Evolutionary conservation across 768 basidiomycete species (phyloP), one percentile per base, ranked within the genome.

Genomic region (Xerocomus spinulosus): DNA sequence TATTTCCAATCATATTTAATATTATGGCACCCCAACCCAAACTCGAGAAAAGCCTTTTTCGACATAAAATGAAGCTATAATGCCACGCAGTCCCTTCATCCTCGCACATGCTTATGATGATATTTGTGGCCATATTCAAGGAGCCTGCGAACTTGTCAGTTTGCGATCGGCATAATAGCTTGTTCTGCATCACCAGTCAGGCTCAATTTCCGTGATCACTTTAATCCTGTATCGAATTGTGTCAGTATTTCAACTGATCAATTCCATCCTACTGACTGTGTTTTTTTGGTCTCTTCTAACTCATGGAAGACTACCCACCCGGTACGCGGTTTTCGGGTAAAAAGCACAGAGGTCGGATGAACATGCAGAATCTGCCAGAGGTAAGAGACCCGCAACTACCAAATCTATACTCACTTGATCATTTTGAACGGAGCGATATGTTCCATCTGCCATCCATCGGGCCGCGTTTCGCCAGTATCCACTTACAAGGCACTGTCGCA

Each of bases 251-350:
- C n/a, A 35, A 8, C n/a, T 6, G 8, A 20, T 10, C 7, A 9
- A 30, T n/a, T 30, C 20, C 2, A 23, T 23, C 17, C 20, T 35
- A 64, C 87, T 58, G 57, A 90, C 89, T 90, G 94, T 34, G 83
- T 84, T 62, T 93, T 96, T 55, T 92, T 94, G 0, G 96, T 97
- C 67, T 98, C 95, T 59, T 97, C 86, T 72, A 96, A 83, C 64
- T 97, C 93, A 58, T 97, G 92, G 60, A 85, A 97, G 9, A 99
- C 74, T 4, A 99, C 89, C 91, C 92, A 97, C 7, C 90, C 89
- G 1, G 87, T 86, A 20, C 83, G 78, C 9, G 96, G 89, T 60
- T 90, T 93, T 35, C 96, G 73, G 0, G 92, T 96, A 62, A 98
- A 98, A 43, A 97, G 70, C 7, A 96, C 92, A 1, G 94, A 96